phyloP scores from a whole-genome alignment of 1,139 yeast species.

The Zygoascus hellenicus region DNA sequence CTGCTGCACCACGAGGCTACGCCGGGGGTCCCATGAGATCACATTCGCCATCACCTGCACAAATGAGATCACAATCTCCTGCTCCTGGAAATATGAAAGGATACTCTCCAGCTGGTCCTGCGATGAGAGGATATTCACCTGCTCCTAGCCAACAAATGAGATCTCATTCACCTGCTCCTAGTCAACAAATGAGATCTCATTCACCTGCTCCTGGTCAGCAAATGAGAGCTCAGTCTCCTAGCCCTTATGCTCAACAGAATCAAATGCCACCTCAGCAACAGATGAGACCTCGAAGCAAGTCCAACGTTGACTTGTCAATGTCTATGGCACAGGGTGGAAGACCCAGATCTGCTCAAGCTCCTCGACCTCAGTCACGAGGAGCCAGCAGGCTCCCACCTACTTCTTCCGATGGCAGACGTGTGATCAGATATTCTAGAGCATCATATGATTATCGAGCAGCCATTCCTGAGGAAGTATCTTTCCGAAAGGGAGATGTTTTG shows the following conservation, averaged over 20 bases:
- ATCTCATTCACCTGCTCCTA: conserved; percentile 7
- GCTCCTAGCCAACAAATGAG: neutral
- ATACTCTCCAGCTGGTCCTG: neutral
- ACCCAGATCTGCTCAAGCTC: conserved; percentile 15
- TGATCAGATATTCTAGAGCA: conserved; percentile 58
- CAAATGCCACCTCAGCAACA: conserved; percentile 18
- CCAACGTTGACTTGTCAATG: conserved; percentile 19
- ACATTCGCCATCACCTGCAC: no score
- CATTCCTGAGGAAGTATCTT: conserved; percentile 71
- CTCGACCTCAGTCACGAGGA: conserved; percentile 11
- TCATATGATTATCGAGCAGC: conserved; percentile 68
- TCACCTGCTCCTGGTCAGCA: conserved; percentile 11
- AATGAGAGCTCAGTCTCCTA: conserved; percentile 11
- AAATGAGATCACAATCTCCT: no score
- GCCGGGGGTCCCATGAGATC: no score
- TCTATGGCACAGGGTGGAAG: conserved; percentile 7
- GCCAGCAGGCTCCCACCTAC: conserved; percentile 33
- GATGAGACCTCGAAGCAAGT: conserved; percentile 23
- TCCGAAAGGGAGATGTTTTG: conserved; percentile 70
- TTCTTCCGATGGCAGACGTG: conserved; percentile 46
- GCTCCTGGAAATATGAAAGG: no score
- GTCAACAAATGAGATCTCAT: neutral
- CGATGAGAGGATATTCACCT: neutral
- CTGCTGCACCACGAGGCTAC: no score
- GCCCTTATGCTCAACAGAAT: conserved; percentile 11